These are phyloP conservation scores for Aspergillus persii DNA, from an alignment of 2,329 filamentous ascomycete genomes.

Conservation along the genomic window DNA sequence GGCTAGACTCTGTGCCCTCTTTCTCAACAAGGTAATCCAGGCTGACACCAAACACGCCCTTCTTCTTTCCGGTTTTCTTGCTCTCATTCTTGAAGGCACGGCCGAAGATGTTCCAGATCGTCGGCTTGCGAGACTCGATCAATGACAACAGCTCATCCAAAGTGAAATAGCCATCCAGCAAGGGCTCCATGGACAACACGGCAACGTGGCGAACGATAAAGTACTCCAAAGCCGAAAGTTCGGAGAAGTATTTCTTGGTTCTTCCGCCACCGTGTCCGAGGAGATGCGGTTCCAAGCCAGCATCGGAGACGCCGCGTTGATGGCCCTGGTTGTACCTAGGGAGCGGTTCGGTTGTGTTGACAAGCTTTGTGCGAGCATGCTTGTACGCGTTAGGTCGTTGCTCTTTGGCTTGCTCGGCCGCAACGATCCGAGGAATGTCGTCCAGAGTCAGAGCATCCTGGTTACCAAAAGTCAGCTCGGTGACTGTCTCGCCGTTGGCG, in stretches of 20 bases:
- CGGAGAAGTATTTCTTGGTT: conserved; percentile 86
- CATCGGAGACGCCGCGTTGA: conserved; percentile 64
- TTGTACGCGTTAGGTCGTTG: conserved; percentile 79
- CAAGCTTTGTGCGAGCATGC: conserved; percentile 69
- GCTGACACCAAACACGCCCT: conserved; percentile 87
- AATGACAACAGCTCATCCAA: conserved; percentile 88
- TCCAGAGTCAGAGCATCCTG: conserved; percentile 91
- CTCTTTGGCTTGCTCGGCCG: conserved; percentile 90
- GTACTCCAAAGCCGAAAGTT: conserved; percentile 91
- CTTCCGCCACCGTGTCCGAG: conserved; percentile 56
- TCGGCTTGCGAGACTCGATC: conserved; percentile 89
- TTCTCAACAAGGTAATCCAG: conserved; percentile 86
- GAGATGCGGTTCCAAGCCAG: conserved; percentile 44
- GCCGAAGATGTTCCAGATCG: conserved; percentile 97
- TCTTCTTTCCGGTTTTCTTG: conserved; percentile 75
- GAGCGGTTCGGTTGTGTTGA: conserved; percentile 56
- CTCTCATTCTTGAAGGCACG: conserved; percentile 87
- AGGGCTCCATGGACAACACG: conserved; percentile 89
- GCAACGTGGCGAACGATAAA: conserved; percentile 96
- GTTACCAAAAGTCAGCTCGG: conserved; percentile 82
- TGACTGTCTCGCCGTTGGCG: conserved; percentile 64
- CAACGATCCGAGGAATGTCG: conserved; percentile 93
- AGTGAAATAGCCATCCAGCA: conserved; percentile 87
- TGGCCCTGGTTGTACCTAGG: conserved; percentile 68
- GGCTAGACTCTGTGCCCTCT: conserved; percentile 95